Conservation (phyloP, 2,329 filamentous ascomycete genomes). For the Epichloe baconii region DNA sequence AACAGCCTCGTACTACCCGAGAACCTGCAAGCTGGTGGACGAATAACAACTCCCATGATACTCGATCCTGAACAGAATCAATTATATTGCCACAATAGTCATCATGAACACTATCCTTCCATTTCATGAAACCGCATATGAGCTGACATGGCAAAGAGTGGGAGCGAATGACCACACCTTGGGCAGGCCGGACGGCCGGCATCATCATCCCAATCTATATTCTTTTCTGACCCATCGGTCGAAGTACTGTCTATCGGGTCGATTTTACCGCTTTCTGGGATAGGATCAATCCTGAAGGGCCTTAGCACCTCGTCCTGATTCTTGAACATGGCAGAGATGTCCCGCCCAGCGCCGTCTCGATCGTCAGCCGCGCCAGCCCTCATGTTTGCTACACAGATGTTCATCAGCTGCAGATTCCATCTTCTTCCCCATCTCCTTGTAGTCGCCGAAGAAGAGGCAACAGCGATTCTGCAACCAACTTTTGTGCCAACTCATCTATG, state of each 20-base stretch:
- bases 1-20: constrained; percentile 1
- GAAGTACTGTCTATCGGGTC: constrained; percentile 15
- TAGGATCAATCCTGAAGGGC: constrained; percentile 45
- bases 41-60: neutral
- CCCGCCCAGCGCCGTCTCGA: constrained; percentile 46
- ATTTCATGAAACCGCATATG: constrained; percentile 30
- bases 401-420: constrained; percentile 76
- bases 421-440: constrained; percentile 50
- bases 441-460: constrained; percentile 62
- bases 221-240: constrained; percentile 10
- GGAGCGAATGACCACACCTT: constrained; percentile 39
- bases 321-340: constrained; percentile 75
- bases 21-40: neutral
- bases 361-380: constrained; percentile 38
- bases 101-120: constrained; percentile 8
- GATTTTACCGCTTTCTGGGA: constrained; percentile 14
- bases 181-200: constrained; percentile 24
- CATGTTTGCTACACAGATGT: constrained; percentile 83
- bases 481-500: constrained; percentile 48
- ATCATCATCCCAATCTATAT: constrained; percentile 17
- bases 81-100: neutral
- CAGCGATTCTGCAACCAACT: constrained; percentile 55
- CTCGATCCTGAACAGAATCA: neutral
- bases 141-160: constrained; percentile 43
- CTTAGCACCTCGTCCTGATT: constrained; percentile 56